Evolutionary conservation across 202 grass and related monocot species (phyloP).

Genomic region (Musa balbisiana): DNA sequence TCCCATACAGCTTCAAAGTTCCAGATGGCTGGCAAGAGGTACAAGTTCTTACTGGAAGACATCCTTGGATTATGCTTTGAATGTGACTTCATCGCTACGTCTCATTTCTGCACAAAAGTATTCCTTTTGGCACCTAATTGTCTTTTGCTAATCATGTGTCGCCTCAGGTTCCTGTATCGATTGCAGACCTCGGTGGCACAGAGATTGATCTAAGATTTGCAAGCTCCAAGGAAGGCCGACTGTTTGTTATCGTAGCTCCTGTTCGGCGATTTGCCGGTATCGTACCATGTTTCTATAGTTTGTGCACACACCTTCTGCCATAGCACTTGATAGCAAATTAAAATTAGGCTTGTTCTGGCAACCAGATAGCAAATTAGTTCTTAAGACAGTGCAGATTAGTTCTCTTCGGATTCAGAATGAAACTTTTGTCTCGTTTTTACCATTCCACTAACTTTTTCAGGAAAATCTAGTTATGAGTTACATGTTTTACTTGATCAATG

Average conservation of each 20-base stretch:
- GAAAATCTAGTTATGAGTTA: too few relatives aligned
- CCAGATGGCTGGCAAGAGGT: slow-evolving; percentile 82
- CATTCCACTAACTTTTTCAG: too few relatives aligned
- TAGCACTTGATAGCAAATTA: too few relatives aligned
- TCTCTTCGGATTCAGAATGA: too few relatives aligned
- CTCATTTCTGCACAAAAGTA: background rate
- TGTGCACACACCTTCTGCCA: too few relatives aligned
- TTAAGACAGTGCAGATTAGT: too few relatives aligned
- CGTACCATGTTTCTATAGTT: background rate
- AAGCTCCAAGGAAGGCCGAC: slow-evolving; percentile 64
- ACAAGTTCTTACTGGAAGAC: background rate
- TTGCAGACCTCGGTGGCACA: slow-evolving; percentile 94
- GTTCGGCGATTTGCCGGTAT: slow-evolving; percentile 77
- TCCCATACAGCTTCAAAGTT: slow-evolving; percentile 87
- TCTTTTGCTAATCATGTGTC: slow-evolving; percentile 3
- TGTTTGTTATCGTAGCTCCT: slow-evolving; percentile 74
- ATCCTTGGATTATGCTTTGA: background rate
- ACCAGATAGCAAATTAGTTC: too few relatives aligned
- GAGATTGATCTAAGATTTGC: slow-evolving; percentile 88
- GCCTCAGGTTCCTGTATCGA: slow-evolving; percentile 71
- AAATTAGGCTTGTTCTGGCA: too few relatives aligned
- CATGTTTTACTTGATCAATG: too few relatives aligned
- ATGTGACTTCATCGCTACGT: background rate
- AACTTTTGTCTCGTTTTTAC: too few relatives aligned
- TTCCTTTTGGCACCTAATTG: background rate